Evolutionary conservation across 345 rosid species (phyloP).

Genomic region (Passiflora organensis): DNA sequence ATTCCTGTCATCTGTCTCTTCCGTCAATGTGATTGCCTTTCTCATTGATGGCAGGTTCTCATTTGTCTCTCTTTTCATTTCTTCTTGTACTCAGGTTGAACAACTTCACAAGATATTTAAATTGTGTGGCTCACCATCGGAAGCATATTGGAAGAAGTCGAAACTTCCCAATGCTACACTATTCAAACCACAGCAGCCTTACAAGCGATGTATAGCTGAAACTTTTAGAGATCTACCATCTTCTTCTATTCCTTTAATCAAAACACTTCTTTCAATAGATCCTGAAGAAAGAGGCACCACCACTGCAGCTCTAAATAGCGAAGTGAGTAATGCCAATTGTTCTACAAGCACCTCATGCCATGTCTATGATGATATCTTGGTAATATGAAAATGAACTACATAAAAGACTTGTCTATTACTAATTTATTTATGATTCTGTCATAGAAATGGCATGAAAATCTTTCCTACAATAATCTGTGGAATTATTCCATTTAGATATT

Average conservation of each 20-base stretch:
- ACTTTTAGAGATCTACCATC: conserved; percentile 64
- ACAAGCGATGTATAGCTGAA: conserved; percentile 61
- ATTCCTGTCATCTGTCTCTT: too few species aligned
- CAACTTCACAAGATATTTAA: conserved; percentile 89
- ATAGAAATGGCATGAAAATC: background rate
- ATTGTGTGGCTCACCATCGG: conserved; percentile 86
- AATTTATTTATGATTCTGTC: background rate
- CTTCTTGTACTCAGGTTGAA: conserved; percentile 57
- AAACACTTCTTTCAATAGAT: conserved; percentile 70
- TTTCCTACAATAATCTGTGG: background rate
- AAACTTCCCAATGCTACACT: conserved; percentile 76
- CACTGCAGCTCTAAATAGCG: conserved; percentile 58
- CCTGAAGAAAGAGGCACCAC: conserved; percentile 80
- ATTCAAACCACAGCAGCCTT: conserved; percentile 73
- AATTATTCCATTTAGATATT: conserved; percentile 7
- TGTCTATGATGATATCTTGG: too few species aligned
- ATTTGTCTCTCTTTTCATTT: conserved; percentile 12
- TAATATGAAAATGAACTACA: too few species aligned
- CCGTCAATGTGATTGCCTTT: too few species aligned
- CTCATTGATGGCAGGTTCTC: background rate
- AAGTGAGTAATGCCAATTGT: conserved; percentile 39
- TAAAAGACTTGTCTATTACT: too few species aligned
- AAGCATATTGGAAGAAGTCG: conserved; percentile 78
- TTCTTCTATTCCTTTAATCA: conserved; percentile 53
- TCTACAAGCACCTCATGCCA: too few species aligned